Conservation (phyloP, 176 grass and related monocot genomes). For the Paspalum notatum region DNA sequence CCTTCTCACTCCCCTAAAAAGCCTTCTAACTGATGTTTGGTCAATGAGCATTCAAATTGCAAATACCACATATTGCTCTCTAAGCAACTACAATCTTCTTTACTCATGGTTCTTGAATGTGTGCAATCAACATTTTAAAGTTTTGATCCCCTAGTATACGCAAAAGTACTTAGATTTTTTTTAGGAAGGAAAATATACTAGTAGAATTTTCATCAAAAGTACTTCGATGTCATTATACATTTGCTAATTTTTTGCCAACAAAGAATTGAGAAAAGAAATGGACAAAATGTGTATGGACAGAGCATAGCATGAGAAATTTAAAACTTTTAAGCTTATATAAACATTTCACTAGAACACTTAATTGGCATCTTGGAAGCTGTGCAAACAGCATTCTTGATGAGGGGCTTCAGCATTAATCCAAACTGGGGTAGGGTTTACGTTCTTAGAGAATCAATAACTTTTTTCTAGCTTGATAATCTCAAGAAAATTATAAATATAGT, state of each 20-base stretch:
- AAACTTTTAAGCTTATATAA: slow-evolving; percentile 13
- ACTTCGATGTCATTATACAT: neutral
- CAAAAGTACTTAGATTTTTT: neutral
- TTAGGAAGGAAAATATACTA: neutral
- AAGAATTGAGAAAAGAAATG: neutral
- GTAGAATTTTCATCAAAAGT: neutral
- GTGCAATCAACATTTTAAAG: neutral
- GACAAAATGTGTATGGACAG: neutral
- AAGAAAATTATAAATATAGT: too few species aligned
- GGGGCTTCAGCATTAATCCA: slow-evolving; percentile 20
- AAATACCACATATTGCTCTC: neutral
- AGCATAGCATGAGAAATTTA: slow-evolving; percentile 9
- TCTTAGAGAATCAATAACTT: too few species aligned
- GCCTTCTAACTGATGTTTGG: neutral
- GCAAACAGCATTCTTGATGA: neutral
- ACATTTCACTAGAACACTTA: neutral
- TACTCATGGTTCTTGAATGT: neutral
- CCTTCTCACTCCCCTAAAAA: neutral
- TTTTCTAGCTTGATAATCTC: too few species aligned
- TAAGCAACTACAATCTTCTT: neutral
- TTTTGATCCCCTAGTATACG: neutral
- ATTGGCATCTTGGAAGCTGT: neutral
- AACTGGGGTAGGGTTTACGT: too few species aligned
- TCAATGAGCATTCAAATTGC: neutral
- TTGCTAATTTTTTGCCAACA: neutral